Percentiles rank a stretch among this genome's conserved stretches.
Conservation (phyloP, 2,329 filamentous ascomycete species). For the Conoideocrella luteorostrata region DNA sequence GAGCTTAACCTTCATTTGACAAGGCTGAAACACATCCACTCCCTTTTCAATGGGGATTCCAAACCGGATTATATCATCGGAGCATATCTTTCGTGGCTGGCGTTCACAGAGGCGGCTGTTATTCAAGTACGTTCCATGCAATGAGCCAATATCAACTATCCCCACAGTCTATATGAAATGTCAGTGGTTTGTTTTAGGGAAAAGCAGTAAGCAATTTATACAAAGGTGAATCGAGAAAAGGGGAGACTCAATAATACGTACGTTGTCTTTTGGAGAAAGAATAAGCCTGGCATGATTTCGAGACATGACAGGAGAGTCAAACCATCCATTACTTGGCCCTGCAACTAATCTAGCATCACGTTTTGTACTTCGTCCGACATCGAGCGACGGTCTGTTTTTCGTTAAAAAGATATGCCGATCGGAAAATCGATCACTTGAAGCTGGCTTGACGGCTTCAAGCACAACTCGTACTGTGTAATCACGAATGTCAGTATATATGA, state of each 20-base stretch:
- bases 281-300: conserved; percentile 55
- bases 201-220: neutral
- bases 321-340: conserved; percentile 53
- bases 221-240: too few species aligned
- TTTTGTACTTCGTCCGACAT: conserved; percentile 41
- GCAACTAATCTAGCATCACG: conserved; percentile 26
- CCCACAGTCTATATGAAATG: conserved; percentile 31
- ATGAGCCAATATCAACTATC: conserved; percentile 40
- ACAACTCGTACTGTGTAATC: conserved; percentile 22
- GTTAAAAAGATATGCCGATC: conserved; percentile 26
- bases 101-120: conserved; percentile 16
- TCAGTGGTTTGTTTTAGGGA: conserved; percentile 12
- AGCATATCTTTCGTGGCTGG: conserved; percentile 13
- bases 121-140: conserved; percentile 48
- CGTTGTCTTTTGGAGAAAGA: conserved; percentile 37
- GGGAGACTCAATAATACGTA: conserved; percentile 28
- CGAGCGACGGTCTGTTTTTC: conserved; percentile 19
- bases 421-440: conserved; percentile 15
- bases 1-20: conserved; percentile 27
- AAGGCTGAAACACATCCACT: conserved; percentile 30
- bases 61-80: conserved; percentile 29
- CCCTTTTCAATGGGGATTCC: conserved; percentile 30
- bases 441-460: conserved; percentile 19
- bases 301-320: conserved; percentile 67
- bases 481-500: neutral